Base-by-base conservation (phyloP, 208 protist genomes). In the Crithidia thermophila region DNA sequence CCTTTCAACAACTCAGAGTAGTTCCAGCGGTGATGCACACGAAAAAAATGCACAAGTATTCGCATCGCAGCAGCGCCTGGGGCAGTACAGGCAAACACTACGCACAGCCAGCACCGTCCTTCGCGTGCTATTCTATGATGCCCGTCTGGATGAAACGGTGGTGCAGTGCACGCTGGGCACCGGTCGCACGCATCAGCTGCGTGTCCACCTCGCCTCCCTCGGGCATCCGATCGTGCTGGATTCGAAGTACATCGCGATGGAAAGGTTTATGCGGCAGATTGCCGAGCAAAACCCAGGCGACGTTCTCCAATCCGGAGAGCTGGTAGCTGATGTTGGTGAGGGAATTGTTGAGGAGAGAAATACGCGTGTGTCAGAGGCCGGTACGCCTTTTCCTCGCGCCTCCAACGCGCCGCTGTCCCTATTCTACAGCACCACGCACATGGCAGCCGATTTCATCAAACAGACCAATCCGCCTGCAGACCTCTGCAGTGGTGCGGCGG, bases 141-240 rank as follows among this genome's bases (percentile, higher is more conserved):
- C 53, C 0, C 49, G 6, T 0, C 28, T 23, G 0, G 52, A 94
- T 34, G 49, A 84, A 47, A 86, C 83, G 47, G 72, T 97, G 27
- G 66, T 97, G 31, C 71, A 72, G 51, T 95, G 88, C 55, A 65
- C 76, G 28, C 83, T 96, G 11, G 64, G 94, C 11, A 97, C 93
- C 3, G 95, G 95, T 25, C 79, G 95, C 39, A 97, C 95, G 13
- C 95, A 98, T 70, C 95, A 98, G 67, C 84, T 98, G 25, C 81
- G 95, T 23, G 88, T 97, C n/a, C 95, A 98, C 67, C 71, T 97
- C 9, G 74, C 84, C 34, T 77, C 78, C 11, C 59, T 98, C 0
- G 92, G 93, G 0, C 85, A 94, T 58, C 93, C 95, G 0, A 97
- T 98, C 37, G 69, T 85, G 23, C 73, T 72, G 9, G 95, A 98